Conservation (phyloP, 495 filamentous ascomycete species). For the Podospora appendiculata region DNA sequence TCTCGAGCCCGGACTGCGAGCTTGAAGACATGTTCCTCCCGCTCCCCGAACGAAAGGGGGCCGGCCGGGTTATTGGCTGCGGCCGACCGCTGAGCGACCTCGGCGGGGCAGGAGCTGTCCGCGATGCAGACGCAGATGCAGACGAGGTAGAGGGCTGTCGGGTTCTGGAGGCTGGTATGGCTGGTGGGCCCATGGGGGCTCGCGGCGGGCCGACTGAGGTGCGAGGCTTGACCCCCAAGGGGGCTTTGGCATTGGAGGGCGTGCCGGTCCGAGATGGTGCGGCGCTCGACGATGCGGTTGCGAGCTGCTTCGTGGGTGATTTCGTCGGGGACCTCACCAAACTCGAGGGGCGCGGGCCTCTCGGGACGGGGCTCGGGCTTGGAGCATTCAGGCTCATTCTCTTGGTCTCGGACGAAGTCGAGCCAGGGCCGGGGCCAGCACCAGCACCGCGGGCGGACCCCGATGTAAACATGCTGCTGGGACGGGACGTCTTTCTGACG, state of each 20-base stretch:
- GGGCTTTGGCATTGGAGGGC: slow-evolving; percentile 41
- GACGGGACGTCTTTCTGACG: slow-evolving; percentile 24
- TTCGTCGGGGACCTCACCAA: slow-evolving; percentile 64
- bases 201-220: slow-evolving; percentile 40
- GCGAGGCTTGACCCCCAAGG: slow-evolving; percentile 43
- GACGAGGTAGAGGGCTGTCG: slow-evolving; percentile 27
- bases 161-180: slow-evolving; percentile 22
- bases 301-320: slow-evolving; percentile 71
- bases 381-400: slow-evolving; percentile 60
- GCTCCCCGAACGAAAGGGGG: slow-evolving; percentile 19
- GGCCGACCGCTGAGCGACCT: slow-evolving; percentile 29
- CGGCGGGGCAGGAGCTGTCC: slow-evolving; percentile 18
- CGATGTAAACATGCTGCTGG: slow-evolving; percentile 29
- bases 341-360: slow-evolving; percentile 44
- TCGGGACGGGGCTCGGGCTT: slow-evolving; percentile 56
- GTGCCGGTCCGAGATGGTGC: slow-evolving; percentile 54
- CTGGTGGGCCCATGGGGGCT: slow-evolving; percentile 62
- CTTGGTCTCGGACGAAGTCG: slow-evolving; percentile 31
- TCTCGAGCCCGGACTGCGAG: slow-evolving; percentile 29
- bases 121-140: slow-evolving; percentile 9
- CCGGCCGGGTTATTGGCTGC: slow-evolving; percentile 23
- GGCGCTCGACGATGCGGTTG: slow-evolving; percentile 46
- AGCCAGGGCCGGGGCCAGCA: slow-evolving; percentile 35
- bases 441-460: slow-evolving; percentile 20
- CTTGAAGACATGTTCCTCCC: slow-evolving; percentile 35